Evolutionary conservation across 345 rosid genomes (phyloP), one percentile per base, ranked within the genome.

Genomic region (Fremontodendron californicum): DNA sequence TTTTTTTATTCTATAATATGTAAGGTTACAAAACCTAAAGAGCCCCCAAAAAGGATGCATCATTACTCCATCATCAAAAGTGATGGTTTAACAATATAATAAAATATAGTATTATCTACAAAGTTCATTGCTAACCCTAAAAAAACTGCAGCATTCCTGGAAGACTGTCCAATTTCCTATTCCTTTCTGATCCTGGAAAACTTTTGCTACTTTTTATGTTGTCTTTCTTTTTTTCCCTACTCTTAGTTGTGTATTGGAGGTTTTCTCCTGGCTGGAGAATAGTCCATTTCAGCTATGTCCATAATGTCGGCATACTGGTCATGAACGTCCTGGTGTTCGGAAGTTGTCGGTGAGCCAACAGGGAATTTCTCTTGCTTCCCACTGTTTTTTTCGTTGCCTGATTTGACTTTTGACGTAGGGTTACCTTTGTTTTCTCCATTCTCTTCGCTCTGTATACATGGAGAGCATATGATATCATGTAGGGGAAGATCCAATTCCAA

Each of bases 241-340:
- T 69, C 57, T 45, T 64, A 88, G 80, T 86, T 88, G 77, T 88
- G 91, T 67, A 88, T 81, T 27, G 91, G 91, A 67, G 91, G 78
- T 79, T 83, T 86, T 77, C 88, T 83, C 62, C 64, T 83, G 25
- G 91, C 89, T 9, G 89, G 86, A 81, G 91, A 83, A 42, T 88
- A 88, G 71, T 88, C 91, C 89, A 85, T 85, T 67, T 77, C 86
- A 0, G 83, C 78, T 45, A 81, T 77, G 75, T 83, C 83, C 71
- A 78, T 71, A 46, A 49, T 21, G 21, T 73, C 64, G 31, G 43
- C 75, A 35, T 51, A 51, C 5, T 51, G 75, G 29, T 72, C 42
- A 29, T 70, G 48, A 18, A 69, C 73, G 39, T 69, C 55, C 55
- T 43, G 54, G 10, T 69, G 39, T 69, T 69, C 21, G 37, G 55